phyloP scores from a whole-genome alignment of 257 asterid species.

The Lantana camara region DNA sequence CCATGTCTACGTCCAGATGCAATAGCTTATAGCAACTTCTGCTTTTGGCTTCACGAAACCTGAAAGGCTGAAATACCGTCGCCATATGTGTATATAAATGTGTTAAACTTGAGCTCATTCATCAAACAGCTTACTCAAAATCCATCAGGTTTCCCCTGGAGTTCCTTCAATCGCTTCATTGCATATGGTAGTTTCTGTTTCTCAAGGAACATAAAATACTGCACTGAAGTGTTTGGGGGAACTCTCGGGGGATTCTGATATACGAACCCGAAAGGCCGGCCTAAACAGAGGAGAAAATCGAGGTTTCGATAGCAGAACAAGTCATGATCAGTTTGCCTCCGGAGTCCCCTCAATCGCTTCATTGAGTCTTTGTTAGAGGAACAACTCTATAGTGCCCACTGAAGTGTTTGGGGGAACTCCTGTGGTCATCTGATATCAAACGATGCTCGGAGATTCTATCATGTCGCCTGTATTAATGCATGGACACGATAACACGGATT shows the following conservation, averaged over 20 bases:
- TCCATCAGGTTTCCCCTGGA: slow-evolving; percentile 46
- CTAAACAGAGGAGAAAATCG: not conserved
- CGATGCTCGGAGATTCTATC: too few relatives aligned
- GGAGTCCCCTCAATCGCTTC: slow-evolving; percentile 38
- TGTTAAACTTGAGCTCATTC: slow-evolving; percentile 6
- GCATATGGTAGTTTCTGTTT: slow-evolving; percentile 4
- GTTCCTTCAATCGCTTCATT: slow-evolving; percentile 56
- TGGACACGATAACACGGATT: too few relatives aligned
- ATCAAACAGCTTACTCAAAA: not conserved
- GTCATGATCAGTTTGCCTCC: slow-evolving; percentile 24
- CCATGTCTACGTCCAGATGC: slow-evolving; percentile 42
- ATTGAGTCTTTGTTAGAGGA: slow-evolving; percentile 28
- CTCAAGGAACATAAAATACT: not conserved
- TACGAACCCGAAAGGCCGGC: too few relatives aligned
- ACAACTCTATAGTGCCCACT: slow-evolving; percentile 29
- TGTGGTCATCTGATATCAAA: slow-evolving; percentile 25
- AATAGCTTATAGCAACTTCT: too few relatives aligned
- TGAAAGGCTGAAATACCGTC: not conserved
- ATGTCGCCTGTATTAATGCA: too few relatives aligned
- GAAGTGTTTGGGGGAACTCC: slow-evolving; percentile 70
- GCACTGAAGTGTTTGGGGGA: slow-evolving; percentile 51
- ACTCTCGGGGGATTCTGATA: slow-evolving; percentile 37
- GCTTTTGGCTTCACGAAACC: too few relatives aligned
- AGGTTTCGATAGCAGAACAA: not conserved
- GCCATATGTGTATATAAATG: slow-evolving; percentile 17